Percentiles rank a stretch among this genome's conserved stretches.
Evolutionary conservation across 768 basidiomycete species (phyloP).

Genomic region (Collybia sordida): DNA sequence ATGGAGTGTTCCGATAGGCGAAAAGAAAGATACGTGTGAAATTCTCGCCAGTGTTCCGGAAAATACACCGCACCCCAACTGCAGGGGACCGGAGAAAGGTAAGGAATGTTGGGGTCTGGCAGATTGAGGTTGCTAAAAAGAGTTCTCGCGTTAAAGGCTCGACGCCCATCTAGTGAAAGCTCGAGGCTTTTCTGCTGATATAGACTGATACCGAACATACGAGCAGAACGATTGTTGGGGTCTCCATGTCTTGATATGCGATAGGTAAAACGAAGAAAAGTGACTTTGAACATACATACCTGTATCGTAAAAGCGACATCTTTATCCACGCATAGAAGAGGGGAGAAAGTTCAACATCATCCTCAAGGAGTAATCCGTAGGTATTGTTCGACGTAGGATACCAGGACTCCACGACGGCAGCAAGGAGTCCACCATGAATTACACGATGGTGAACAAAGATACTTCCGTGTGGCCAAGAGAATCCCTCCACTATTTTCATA

Average conservation of each 20-base stretch:
- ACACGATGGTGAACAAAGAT: slow-evolving; percentile 69
- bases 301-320: slow-evolving; percentile 74
- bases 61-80: slow-evolving; percentile 94
- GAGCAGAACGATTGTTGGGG: slow-evolving; percentile 33
- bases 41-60: slow-evolving; percentile 85
- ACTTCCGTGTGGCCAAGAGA: slow-evolving; percentile 61
- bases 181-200: slow-evolving; percentile 87
- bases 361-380: slow-evolving; percentile 81
- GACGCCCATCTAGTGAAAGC: slow-evolving; percentile 64
- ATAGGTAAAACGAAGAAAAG: neutral
- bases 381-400: slow-evolving; percentile 72
- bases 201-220: slow-evolving; percentile 78
- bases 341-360: slow-evolving; percentile 84
- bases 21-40: slow-evolving; percentile 72
- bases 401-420: slow-evolving; percentile 89
- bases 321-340: slow-evolving; percentile 86
- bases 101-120: slow-evolving; percentile 57
- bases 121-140: slow-evolving; percentile 48
- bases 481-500: slow-evolving; percentile 43
- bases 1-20: slow-evolving; percentile 58
- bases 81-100: slow-evolving; percentile 85
- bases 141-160: slow-evolving; percentile 61
- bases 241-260: slow-evolving; percentile 51
- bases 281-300: slow-evolving; percentile 34
- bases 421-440: slow-evolving; percentile 75